Conservation (phyloP, 2,329 filamentous ascomycete species). For the Akanthomyces muscarius region DNA sequence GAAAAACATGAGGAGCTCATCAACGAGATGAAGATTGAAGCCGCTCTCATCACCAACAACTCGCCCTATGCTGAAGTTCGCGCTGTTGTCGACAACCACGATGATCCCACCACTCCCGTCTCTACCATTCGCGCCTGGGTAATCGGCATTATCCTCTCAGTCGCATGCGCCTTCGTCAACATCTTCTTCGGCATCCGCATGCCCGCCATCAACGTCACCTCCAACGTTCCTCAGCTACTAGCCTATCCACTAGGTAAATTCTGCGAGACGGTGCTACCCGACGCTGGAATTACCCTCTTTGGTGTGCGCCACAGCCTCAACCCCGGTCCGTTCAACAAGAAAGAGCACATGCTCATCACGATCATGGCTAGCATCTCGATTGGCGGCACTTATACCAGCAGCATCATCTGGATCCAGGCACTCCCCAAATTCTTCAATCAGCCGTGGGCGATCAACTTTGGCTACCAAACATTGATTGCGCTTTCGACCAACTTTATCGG, state of each 20-base stretch:
- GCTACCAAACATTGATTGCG: constrained; percentile 44
- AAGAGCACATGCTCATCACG: constrained; percentile 52
- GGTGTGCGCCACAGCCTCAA: constrained; percentile 40
- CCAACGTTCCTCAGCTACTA: constrained; percentile 39
- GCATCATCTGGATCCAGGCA: constrained; percentile 40
- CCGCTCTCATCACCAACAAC: constrained; percentile 31
- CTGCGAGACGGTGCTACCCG: constrained; percentile 32
- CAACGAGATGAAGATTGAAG: constrained; percentile 30
- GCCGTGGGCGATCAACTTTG: constrained; percentile 26
- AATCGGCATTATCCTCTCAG: constrained; percentile 34
- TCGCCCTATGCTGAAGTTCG: constrained; percentile 41
- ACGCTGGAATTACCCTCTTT: constrained; percentile 32
- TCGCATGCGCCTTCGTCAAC: constrained; percentile 31
- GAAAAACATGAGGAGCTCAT: constrained; percentile 27
- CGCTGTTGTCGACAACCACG: constrained; percentile 41
- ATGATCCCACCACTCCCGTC: constrained; percentile 37
- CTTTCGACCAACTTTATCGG: constrained; percentile 49
- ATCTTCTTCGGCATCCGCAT: constrained; percentile 39
- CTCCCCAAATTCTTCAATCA: constrained; percentile 23
- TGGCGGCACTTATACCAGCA: constrained; percentile 40
- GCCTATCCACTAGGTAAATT: constrained; percentile 35
- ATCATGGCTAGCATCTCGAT: constrained; percentile 53
- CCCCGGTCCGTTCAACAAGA: constrained; percentile 48
- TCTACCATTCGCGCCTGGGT: constrained; percentile 40
- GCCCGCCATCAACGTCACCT: constrained; percentile 37